Evolutionary conservation across 2,329 filamentous ascomycete species (phyloP), one percentile per base, ranked within the genome.

Genomic region (Penicillium palitans): DNA sequence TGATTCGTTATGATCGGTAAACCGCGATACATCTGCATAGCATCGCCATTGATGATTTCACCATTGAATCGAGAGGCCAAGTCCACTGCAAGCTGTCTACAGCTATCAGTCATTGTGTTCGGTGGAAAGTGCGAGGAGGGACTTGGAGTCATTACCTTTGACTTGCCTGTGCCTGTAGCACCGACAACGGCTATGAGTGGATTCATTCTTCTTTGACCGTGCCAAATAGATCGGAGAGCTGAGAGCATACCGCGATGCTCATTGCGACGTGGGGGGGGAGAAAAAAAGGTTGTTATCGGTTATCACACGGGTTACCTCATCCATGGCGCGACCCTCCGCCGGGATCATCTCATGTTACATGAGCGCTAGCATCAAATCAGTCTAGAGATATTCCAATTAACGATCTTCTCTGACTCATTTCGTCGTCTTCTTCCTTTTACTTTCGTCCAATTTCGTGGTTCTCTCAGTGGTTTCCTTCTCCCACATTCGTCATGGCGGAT

Each of bases 1-100:
- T 98, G 96, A 75, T 99, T 99, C 27, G 95, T 99, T 66, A 98
- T 93, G 63, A 98, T 88, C 6, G 95, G 92, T 44, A 99, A 80
- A 3, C 95, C 95, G 53, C 85, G 84, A 74, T 99, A 99, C 78
- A 99, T 87, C 74, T 99, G 95, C 92, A 99, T 96, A 40, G 95
- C 95, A 80, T 99, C 95, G 47, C 91, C 91, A 72, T 99, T 99
- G 78, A 99, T 92, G 52, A 99, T 85, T 75, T 99, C 95, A 70
- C 96, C 95, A 74, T 95, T 88, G 76, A 92, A 93, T 24, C 83
- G 85, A 42, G 82, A 82, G 1, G 96, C 95, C 52, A 99, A 79
- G 62, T 96, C 91, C 41, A 99, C 89, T 9, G 95, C 95, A 65
- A 97, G 84, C 92, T 96, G 67, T 66, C 63, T 71, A 61, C 59